Evolutionary conservation across 2,329 filamentous ascomycete genomes (phyloP), one percentile per base, ranked within the genome.

Genomic region (Magnaporthiopsis rhizophila): DNA sequence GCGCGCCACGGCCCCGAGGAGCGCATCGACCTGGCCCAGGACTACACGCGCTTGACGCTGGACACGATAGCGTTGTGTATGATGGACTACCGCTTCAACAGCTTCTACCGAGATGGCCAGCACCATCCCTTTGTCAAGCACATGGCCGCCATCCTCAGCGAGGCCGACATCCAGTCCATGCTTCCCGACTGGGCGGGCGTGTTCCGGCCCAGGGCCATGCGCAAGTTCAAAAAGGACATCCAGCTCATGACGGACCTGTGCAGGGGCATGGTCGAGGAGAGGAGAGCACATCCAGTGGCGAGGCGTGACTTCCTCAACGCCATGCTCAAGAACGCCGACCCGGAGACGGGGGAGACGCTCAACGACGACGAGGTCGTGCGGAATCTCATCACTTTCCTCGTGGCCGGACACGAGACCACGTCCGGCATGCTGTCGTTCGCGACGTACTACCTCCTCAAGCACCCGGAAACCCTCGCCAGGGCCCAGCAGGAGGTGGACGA

Each of bases 11-110:
- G 61, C 5, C 28, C 28, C 30, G 24, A 36, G 28, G 45, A 57
- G 13, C 28, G 24, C 9, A 56, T 58, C 53, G 32, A 58, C 26
- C 26, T 58, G 50, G 56, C 61, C 0, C 26, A 32, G 13, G 87
- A 91, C 72, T 90, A 90, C 67, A 90, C 89, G 2, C 82, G 89
- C n/a, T 76, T 92, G 38, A 86, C 89, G 0, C 80, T 92, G 2
- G 89, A 92, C 71, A 89, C 88, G 0, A 81, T 92, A 11, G 87
- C 87, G 1, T 80, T 92, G 3, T 89, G 88, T 72, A 79, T 85
- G n/a, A 89, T 90, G 85, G 83, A 84, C 53, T 88, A 81, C 65
- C 85, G 89, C 24, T 92, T 92, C 80, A 92, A 92, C 74, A 88
- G 84, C 1, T 91, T 88, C 74, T 92, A 92, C 71, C 80, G 80